A percentile compares a stretch with the other conserved stretches of the same genome.
Evolutionary conservation across 192 early-diverging fungal species (phyloP).

Genomic region (Chytriomyces hyalinus): DNA sequence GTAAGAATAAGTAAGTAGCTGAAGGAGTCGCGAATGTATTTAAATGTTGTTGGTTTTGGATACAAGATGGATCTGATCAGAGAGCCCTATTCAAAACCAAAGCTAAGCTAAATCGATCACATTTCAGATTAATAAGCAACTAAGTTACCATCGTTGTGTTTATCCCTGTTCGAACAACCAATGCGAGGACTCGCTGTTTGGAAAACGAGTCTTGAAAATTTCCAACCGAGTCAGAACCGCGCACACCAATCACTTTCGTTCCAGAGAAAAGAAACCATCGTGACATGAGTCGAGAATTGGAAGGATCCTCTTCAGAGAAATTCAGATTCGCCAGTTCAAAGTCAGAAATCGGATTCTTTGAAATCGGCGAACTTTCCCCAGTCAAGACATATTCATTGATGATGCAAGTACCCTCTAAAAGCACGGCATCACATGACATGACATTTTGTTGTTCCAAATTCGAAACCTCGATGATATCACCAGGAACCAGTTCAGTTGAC

Average conservation of each 20-base stretch:
- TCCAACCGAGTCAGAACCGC: conserved; percentile 43
- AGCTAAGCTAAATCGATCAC: background rate
- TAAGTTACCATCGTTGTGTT: conserved; percentile 86
- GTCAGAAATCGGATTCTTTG: conserved; percentile 81
- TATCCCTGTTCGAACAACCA: conserved; percentile 92
- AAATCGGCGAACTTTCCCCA: conserved; percentile 94
- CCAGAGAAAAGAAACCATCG: conserved; percentile 91
- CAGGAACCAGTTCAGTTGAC: conserved; percentile 91
- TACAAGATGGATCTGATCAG: conserved; percentile 95
- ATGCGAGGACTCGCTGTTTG: conserved; percentile 67
- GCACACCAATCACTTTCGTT: conserved; percentile 88
- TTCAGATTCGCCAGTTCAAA: conserved; percentile 67
- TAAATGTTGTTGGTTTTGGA: conserved; percentile 94
- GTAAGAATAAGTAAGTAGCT: conserved; percentile 92
- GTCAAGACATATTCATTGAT: conserved; percentile 98
- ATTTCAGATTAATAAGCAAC: background rate
- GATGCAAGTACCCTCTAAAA: conserved; percentile 94
- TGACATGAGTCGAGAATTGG: conserved; percentile 75
- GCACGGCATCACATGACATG: conserved; percentile 91
- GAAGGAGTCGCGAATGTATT: conserved; percentile 98
- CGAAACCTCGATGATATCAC: conserved; percentile 85
- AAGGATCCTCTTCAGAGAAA: conserved; percentile 65
- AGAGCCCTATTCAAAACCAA: conserved; percentile 61
- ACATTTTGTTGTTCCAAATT: background rate
- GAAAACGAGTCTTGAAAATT: conserved; percentile 17